Base-by-base conservation (phyloP, 1,284 basidiomycete genomes). In the Cutaneotrichosporon sp. region DNA sequence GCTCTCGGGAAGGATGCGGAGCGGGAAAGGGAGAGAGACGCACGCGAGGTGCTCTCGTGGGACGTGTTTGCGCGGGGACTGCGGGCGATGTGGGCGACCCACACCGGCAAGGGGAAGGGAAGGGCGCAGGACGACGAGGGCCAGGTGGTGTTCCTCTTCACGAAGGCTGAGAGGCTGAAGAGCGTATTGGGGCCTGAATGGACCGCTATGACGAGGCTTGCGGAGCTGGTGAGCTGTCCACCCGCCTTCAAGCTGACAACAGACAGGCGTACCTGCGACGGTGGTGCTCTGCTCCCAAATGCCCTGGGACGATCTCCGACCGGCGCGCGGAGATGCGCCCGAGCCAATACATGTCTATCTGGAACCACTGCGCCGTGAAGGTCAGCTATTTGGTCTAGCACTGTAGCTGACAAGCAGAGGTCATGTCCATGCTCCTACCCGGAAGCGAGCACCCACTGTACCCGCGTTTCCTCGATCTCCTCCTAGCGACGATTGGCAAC, bases 261-360 rank as follows among this genome's bases (percentile, higher is more conserved):
- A 60, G 58, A 34, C 77, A 8, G 76, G 72, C 24, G 61, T 77
- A 9, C 76, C 78, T 3, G 62, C 81, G 19, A 81, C 80, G 2
- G 80, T 86, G 0, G 76, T 91, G 4, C 79, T 90, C 48, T 68
- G 86, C 25, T 88, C 87, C 1, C 78, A 82, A 41, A 76, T 81
- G 7, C 79, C 80, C 16, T 91, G 89, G 88, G 83, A 87, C 58
- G 81, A 86, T 58, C 78, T 90, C 17, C 80, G 83, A 9, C 87
- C 88, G 0, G 70, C 80, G 0, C 69, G 85, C 5, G 86, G 84
- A 4, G 84, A 86, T 24, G 81, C 86, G 0, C 81, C 83, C 0
- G 87, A 90, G 64, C 89, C 89, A 0, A 84, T 85, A 60, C 82
- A 83, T 64, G 68, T 91, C n/a, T 82, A 85, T 52, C 71, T 87